Evolutionary conservation across 1,284 basidiomycete species (phyloP), one percentile per base, ranked within the genome.

Genomic region (Fomitopsis pinicola): DNA sequence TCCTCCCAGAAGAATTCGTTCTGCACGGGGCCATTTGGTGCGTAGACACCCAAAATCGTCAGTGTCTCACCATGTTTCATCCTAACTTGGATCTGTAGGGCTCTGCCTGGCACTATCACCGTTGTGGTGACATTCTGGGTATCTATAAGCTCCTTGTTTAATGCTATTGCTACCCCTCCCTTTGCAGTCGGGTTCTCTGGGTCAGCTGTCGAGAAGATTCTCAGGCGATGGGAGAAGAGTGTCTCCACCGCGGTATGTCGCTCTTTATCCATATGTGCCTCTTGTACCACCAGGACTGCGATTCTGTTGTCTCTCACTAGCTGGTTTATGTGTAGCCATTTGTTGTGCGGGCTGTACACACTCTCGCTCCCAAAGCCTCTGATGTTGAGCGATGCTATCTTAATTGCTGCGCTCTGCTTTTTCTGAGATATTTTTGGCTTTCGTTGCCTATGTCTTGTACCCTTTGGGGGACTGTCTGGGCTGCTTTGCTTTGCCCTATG

Each of bases 141-240:
- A 17, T 59, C 28, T 9, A 38, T 42, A 5, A 42, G 2, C 0
- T 69, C 52, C 57, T 69, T 71, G 54, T 79, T 80, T 0, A 81
- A 54, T 0, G 77, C 69, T 6, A 78, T 60, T 0, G 78, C 75
- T 0, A 79, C 71, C 0, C 77, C 76, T 7, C 56, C 60, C 0
- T 54, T 30, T n/a, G 3, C 44, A 2, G 44, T 45, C 19, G 44
- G 44, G 63, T 22, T 14, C 14, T 0, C n/a, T 8, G 59, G 60
- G 36, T 60, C 22, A 0, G 22, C 2, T 0, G 67, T 65, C 45
- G 57, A n/a, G 5, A 65, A 30, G 14, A 72, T 61, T n/a, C 55
- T 33, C 10, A 72, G 14, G 36, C 64, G 30, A 1, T 55, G 30
- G 2, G 48, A 19, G 55, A 62, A 70, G 4, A 66, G 17, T 6